Conservation (phyloP, 2,329 filamentous ascomycete genomes). For the Hymenoscyphus linearis region DNA sequence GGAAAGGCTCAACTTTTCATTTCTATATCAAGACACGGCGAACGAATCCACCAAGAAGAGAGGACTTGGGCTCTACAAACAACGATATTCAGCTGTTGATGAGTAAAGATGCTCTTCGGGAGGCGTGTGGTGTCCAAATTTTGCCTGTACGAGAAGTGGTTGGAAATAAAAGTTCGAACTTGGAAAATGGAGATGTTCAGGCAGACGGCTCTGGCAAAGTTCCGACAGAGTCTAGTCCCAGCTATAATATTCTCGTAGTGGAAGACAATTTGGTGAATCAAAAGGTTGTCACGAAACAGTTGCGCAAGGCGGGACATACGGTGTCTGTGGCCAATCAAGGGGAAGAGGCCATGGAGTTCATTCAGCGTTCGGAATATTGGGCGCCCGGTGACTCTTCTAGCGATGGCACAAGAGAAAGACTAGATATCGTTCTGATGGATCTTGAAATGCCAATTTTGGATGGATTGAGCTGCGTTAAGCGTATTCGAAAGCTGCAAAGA, state of each 20-base stretch:
- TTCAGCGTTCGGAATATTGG: slow-evolving; percentile 54
- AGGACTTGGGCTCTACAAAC: slow-evolving; percentile 25
- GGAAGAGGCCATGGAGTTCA: slow-evolving; percentile 51
- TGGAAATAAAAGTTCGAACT: slow-evolving; percentile 3
- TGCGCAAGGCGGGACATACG: slow-evolving; percentile 52
- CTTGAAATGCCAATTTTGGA: slow-evolving; percentile 81
- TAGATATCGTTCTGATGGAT: slow-evolving; percentile 54
- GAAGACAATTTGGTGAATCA: slow-evolving; percentile 59
- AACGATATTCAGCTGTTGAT: slow-evolving; percentile 13
- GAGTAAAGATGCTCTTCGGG: slow-evolving; percentile 13
- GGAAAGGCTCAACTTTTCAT: slow-evolving; percentile 65
- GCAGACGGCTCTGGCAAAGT: neutral
- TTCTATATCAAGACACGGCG: slow-evolving; percentile 58
- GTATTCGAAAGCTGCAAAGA: slow-evolving; percentile 61
- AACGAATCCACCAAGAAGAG: slow-evolving; percentile 23
- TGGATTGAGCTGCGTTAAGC: slow-evolving; percentile 64
- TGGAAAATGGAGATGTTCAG: neutral
- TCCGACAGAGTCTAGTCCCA: neutral
- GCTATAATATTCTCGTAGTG: slow-evolving; percentile 42
- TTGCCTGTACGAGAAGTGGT: slow-evolving; percentile 4
- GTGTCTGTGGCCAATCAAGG: slow-evolving; percentile 61
- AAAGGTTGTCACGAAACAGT: slow-evolving; percentile 45
- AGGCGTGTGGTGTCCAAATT: slow-evolving; percentile 14
- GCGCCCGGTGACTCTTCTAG: neutral
- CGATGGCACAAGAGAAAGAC: slow-evolving; percentile 14